Percentiles rank a stretch among this genome's conserved stretches.
phyloP scores from a whole-genome alignment of 2,329 filamentous ascomycete species.

The Aspergillus niger region DNA sequence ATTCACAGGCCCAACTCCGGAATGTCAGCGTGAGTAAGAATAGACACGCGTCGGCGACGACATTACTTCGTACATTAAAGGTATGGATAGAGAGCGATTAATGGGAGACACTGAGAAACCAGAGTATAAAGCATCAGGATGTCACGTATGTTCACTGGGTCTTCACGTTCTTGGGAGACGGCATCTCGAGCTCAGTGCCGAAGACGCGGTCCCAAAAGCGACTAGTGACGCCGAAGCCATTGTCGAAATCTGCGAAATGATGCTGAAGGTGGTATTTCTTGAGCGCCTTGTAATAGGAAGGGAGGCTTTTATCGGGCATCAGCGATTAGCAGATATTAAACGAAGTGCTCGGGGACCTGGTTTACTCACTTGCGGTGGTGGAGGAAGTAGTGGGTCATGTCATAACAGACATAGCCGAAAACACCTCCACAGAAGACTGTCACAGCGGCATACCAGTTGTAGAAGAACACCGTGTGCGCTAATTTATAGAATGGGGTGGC shows the following conservation, averaged over 20 bases:
- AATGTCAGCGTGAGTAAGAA: slow-evolving; percentile 5
- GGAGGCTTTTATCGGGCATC: slow-evolving; percentile 57
- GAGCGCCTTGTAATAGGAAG: slow-evolving; percentile 82
- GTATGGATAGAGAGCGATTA: neutral
- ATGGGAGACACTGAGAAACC: neutral
- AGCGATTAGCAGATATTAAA: slow-evolving; percentile 14
- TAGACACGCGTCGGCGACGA: slow-evolving; percentile 8
- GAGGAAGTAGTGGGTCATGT: slow-evolving; percentile 97
- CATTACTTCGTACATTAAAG: slow-evolving; percentile 21
- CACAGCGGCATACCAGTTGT: slow-evolving; percentile 79
- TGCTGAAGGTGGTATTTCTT: slow-evolving; percentile 98
- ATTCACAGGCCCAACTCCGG: slow-evolving; percentile 1
- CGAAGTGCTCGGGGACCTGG: neutral
- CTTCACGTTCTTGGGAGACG: slow-evolving; percentile 39
- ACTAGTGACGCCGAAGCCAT: slow-evolving; percentile 95
- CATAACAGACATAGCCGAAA: slow-evolving; percentile 95
- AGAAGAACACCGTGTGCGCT: slow-evolving; percentile 78
- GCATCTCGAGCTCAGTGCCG: slow-evolving; percentile 72
- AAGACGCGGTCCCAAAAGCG: slow-evolving; percentile 94
- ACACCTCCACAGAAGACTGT: slow-evolving; percentile 85
- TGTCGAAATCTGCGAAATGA: slow-evolving; percentile 97
- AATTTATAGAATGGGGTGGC: slow-evolving; percentile 91
- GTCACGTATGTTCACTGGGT: slow-evolving; percentile 30
- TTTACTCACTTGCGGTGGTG: slow-evolving; percentile 78
- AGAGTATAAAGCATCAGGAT: neutral